Base-by-base conservation (phyloP, 2,329 filamentous ascomycete genomes). In the Didymella pinodella region DNA sequence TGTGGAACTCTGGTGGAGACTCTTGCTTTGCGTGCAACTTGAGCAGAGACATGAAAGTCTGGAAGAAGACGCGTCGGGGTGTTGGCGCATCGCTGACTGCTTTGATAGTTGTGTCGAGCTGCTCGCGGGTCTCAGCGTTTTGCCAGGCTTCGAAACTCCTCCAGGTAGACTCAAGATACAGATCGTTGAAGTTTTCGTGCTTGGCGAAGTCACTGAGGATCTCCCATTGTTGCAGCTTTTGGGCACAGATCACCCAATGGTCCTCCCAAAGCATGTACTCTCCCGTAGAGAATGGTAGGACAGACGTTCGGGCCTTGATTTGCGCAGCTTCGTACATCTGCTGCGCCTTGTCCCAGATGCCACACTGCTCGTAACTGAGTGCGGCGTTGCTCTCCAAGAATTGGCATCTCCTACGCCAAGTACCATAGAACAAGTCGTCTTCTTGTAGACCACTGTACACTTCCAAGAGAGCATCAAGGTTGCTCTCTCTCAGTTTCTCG, bases 261-360 rank as follows among this genome's bases (percentile, higher is more conserved):
- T 99, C 95, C 78, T 99, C 95, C 95, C 95, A 99, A 1, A 99
- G 85, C 86, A 96, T 97, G 78, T 99, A 99, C 78, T 99, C 95
- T 31, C 90, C 93, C 69, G 96, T 91, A 0, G 94, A 97, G 77
- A 97, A 98, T 0, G 95, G 94, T 61, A 98, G 88, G n/a, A 94
- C 92, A 50, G 93, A 95, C 0, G 94, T 98, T 46, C 96, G 88
- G 44, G 96, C 95, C 77, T 98, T 99, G 76, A 99, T 92, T 77
- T 99, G 96, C 0, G 96, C 95, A 55, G 90, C 90, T 77, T 99
- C 95, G 76, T 98, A 99, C 81, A 97, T 90, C 72, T 91, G 91
- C 79, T 99, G 96, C 1, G 96, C 93, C 79, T 98, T 98, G 71
- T 99, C 95, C 96, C 95, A 99, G 86, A 98, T 96, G 47, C 95